Evolutionary conservation across 83 land plant species (phyloP), one percentile per base, ranked within the genome.

Genomic region (Thuja plicata): DNA sequence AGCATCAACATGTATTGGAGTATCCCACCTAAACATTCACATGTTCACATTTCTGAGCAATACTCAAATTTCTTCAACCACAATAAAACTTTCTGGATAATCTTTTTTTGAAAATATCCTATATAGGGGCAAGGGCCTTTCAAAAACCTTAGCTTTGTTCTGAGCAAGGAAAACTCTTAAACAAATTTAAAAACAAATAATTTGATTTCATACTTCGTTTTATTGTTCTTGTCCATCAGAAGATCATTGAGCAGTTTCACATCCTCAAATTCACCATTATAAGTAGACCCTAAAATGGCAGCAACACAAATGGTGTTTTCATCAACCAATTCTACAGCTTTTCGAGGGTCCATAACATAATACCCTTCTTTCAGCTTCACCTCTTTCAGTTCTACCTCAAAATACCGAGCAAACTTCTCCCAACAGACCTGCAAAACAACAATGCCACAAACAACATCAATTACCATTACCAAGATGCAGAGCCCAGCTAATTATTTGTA

Each of bases 1-100:
- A 8, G 98, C 98, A 88, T 96, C 98, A 9, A 96, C 97, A 89
- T 96, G 98, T 46, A 96, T 96, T 17, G 96, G 94, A 12, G 94
- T 92, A 40, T 96, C 92, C 97, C 97, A 95, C 73, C 97, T 94
- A 85, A 66, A 66, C 73, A 66, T 66, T 66, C 27, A 66, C 73
- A 66, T 66, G 8, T 8, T 86, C 86, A 35, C 62, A 84, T 62
- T 30, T 8, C 32, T 66, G 0, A 27, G 9, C 9, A 27, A 21
- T 66, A 66, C 73, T 27, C 2, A 24, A 66, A 27, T 66, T 66
- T 1, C 32, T 66, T 66, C 7, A 27, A 66, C 7, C 10, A 66
- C 30, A 24, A 24, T 8, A 66, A 3, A 24, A 60, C 21, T 60
- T 60, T 4, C 1, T 60, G 66, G 6, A 60, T 5, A 3, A n/a